Conservation (phyloP, 331 rosid genomes). For the Rosa hybrid region DNA sequence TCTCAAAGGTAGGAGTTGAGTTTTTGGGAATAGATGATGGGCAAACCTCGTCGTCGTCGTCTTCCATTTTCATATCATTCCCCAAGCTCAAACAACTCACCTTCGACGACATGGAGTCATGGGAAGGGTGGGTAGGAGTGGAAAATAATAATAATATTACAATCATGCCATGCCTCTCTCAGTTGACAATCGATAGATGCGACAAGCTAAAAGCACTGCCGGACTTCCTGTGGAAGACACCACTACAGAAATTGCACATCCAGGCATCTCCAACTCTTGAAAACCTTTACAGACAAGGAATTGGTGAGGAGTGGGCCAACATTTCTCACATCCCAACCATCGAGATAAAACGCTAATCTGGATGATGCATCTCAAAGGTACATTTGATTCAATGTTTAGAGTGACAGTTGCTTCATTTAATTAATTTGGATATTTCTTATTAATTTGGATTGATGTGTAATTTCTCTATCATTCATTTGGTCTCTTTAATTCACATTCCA, state of each 20-base stretch:
- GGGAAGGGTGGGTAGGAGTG: not conserved
- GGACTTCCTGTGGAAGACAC: slow-evolving; percentile 5
- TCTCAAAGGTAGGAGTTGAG: not conserved
- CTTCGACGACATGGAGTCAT: rapidly evolving
- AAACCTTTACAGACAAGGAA: not conserved
- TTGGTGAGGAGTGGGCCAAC: too few relatives aligned
- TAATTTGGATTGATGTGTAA: too few relatives aligned
- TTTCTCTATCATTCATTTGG: too few relatives aligned
- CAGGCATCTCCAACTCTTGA: rapidly evolving
- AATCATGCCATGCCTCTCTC: not conserved
- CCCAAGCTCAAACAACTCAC: not conserved
- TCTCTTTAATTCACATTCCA: too few relatives aligned
- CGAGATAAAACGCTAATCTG: rapidly evolving
- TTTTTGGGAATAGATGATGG: not conserved
- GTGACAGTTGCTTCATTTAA: too few relatives aligned
- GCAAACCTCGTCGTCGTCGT: not conserved
- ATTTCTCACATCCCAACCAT: not conserved
- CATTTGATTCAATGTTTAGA: too few relatives aligned
- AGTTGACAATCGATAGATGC: too few relatives aligned
- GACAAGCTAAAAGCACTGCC: slow-evolving; percentile 1
- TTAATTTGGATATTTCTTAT: too few relatives aligned
- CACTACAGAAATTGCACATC: not conserved
- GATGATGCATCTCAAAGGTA: too few relatives aligned
- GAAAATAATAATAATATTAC: not conserved
- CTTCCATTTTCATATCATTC: not conserved